Conservation (phyloP, 1,284 basidiomycete species). For the Rugosomyces carneus region DNA sequence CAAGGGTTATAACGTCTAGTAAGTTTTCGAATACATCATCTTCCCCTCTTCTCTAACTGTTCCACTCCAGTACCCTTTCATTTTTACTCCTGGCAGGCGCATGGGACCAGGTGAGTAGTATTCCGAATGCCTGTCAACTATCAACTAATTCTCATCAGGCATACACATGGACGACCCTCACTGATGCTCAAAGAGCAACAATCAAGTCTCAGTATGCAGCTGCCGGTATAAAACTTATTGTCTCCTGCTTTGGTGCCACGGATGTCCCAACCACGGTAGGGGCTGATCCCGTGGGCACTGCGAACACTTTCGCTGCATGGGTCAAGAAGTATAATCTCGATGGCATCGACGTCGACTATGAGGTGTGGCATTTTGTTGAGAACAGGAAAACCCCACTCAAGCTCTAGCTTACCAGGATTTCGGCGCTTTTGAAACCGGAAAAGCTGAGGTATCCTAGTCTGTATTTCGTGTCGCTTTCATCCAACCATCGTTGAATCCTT, state of each 20-base stretch:
- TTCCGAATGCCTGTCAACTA: not conserved
- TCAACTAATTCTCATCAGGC: conserved; percentile 19
- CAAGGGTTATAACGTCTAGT: conserved; percentile 33
- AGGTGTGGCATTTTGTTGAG: conserved; percentile 24
- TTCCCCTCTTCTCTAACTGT: not conserved
- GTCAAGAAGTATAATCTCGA: conserved; percentile 46
- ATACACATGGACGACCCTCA: conserved; percentile 33
- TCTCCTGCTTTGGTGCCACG: conserved; percentile 51
- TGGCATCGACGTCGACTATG: conserved; percentile 51
- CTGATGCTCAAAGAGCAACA: conserved; percentile 32
- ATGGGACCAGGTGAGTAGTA: conserved; percentile 37
- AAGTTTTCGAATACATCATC: conserved; percentile 7
- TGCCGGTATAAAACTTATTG: conserved; percentile 52
- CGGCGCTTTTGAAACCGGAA: conserved; percentile 37
- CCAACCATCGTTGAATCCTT: conserved; percentile 2
- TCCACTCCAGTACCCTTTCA: conserved; percentile 33
- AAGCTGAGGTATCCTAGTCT: conserved; percentile 27
- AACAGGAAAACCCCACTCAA: not conserved
- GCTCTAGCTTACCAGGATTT: conserved; percentile 32
- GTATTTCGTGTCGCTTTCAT: not conserved
- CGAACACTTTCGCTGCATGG: conserved; percentile 44
- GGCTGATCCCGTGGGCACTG: conserved; percentile 39
- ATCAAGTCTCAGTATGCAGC: conserved; percentile 44
- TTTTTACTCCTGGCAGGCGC: conserved; percentile 47
- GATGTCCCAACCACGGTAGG: conserved; percentile 42